Evolutionary conservation across 192 early-diverging fungal genomes (phyloP).

Genomic region (Coemansia sp.): DNA sequence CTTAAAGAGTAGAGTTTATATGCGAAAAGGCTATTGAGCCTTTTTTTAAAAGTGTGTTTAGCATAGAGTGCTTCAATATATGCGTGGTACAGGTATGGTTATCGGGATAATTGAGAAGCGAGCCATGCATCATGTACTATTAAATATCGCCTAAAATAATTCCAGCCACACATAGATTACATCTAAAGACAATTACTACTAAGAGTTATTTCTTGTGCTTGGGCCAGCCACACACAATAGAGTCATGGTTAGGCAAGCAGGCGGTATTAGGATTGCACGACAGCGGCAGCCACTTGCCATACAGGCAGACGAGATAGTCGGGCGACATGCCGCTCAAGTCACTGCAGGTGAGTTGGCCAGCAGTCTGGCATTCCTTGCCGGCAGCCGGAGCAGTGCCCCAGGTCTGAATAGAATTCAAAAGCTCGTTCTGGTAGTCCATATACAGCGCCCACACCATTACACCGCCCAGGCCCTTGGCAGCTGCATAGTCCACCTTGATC

Average conservation of each 20-base stretch:
- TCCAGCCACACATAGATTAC: neutral
- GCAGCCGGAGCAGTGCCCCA: conserved; percentile 5
- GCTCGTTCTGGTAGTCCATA: conserved; percentile 56
- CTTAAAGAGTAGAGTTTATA: no score
- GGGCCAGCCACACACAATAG: conserved; percentile 16
- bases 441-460: conserved; percentile 58
- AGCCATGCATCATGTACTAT: no score
- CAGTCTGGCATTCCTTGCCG: neutral
- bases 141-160: neutral
- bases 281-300: conserved; percentile 7
- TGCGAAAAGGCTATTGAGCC: neutral
- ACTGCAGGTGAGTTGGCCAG: conserved; percentile 1
- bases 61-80: no score
- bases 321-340: neutral
- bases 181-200: no score
- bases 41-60: no score
- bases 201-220: neutral
- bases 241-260: conserved; percentile 1
- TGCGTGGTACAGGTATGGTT: no score
- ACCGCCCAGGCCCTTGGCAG: conserved; percentile 57
- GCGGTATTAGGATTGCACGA: conserved; percentile 15
- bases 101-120: no score
- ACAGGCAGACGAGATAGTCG: conserved; percentile 18
- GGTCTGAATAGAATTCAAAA: conserved; percentile 51
- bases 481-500: conserved; percentile 59